Evolutionary conservation across 495 filamentous ascomycete genomes (phyloP).

Genomic region (Annulohypoxylon bovei): DNA sequence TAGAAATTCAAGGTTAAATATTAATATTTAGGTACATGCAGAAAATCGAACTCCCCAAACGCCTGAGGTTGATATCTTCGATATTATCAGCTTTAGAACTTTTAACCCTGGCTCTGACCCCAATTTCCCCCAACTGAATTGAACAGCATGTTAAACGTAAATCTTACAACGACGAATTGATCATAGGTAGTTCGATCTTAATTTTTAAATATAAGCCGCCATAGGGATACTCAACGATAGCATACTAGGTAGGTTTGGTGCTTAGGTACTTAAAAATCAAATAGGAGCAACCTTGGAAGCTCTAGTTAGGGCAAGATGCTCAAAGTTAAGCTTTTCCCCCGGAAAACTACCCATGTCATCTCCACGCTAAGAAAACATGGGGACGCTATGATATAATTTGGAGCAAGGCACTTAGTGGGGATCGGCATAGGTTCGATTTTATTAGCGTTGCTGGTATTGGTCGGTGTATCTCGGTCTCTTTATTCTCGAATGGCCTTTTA

Average conservation of each 20-base stretch:
- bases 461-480: not conserved
- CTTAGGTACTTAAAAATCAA: not conserved
- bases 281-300: not conserved
- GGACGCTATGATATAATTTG: conserved; percentile 19
- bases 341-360: conserved; percentile 4
- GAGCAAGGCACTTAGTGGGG: not conserved
- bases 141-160: not conserved
- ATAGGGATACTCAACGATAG: no score
- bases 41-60: no score
- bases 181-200: not conserved
- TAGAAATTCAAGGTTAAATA: no score
- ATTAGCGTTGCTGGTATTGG: not conserved
- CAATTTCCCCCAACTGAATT: not conserved
- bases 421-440: not conserved
- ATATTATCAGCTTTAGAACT: no score
- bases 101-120: not conserved
- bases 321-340: conserved; percentile 18
- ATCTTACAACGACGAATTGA: not conserved
- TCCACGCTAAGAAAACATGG: conserved; percentile 6
- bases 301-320: not conserved
- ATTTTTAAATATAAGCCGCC: no score
- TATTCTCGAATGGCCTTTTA: not conserved
- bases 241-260: no score
- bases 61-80: no score
- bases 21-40: no score